A percentile compares a stretch with the other conserved stretches of the same genome.
These are phyloP conservation scores for Starmerella tilneyi DNA, from an alignment of 805 yeast species.

Conservation along the genomic window DNA sequence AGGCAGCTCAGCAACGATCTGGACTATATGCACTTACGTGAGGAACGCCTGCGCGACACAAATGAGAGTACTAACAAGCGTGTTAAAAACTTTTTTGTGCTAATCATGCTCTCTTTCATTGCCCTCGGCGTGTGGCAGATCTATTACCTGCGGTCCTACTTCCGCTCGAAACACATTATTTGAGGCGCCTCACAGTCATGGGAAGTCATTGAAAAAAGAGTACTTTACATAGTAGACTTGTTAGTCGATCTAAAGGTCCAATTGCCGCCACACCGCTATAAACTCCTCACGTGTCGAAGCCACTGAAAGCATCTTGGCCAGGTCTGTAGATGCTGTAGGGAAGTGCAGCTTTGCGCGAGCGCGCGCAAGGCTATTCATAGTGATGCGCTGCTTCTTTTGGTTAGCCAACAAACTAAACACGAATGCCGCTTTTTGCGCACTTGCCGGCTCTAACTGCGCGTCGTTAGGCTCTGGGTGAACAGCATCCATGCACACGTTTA, in stretches of 20 bases:
- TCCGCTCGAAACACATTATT: conserved; percentile 42
- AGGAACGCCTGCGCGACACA: conserved; percentile 87
- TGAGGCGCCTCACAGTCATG: too few species aligned
- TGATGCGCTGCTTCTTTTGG: conserved; percentile 22
- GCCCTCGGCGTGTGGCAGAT: conserved; percentile 89
- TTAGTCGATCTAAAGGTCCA: too few species aligned
- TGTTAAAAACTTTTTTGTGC: conserved; percentile 74
- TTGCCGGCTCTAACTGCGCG: background rate
- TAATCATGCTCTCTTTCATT: conserved; percentile 57
- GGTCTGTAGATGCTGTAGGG: conserved; percentile 26
- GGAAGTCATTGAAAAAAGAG: too few species aligned
- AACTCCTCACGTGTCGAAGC: conserved; percentile 26
- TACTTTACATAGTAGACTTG: background rate
- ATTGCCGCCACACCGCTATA: conserved; percentile 24
- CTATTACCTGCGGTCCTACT: conserved; percentile 81
- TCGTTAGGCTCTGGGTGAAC: conserved; percentile 10
- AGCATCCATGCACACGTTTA: conserved; percentile 12
- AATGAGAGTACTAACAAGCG: conserved; percentile 92
- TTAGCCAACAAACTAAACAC: conserved; percentile 21
- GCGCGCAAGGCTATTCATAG: conserved; percentile 25
- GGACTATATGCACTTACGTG: conserved; percentile 76
- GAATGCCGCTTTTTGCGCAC: conserved; percentile 9
- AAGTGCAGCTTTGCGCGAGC: conserved; percentile 27
- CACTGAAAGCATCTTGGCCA: conserved; percentile 28
- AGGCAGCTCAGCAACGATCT: conserved; percentile 72